A percentile compares a stretch with the other conserved stretches of the same genome.
Evolutionary conservation across 75 land plant species (phyloP).

Genomic region (Picea sitchensis): DNA sequence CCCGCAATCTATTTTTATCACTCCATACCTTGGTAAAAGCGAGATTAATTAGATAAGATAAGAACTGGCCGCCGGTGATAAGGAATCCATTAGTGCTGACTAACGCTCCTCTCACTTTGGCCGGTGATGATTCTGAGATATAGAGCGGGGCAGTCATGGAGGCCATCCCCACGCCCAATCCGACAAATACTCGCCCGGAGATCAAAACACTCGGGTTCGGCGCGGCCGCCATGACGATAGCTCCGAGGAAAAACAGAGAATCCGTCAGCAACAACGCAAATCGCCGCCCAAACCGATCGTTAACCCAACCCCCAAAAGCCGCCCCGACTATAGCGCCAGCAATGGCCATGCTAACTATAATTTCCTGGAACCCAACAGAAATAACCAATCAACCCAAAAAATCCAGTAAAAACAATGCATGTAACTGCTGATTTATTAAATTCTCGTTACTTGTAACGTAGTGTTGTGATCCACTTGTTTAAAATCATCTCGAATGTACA

Average conservation of each 20-base stretch:
- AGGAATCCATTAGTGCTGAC: conserved; percentile 72
- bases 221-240: conserved; percentile 70
- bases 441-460: conserved; percentile 47
- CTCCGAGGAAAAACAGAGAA: conserved; percentile 65
- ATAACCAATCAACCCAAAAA: not conserved
- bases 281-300: conserved; percentile 61
- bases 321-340: conserved; percentile 90
- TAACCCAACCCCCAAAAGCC: conserved; percentile 63
- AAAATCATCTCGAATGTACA: conserved; percentile 75
- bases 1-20: too few species aligned
- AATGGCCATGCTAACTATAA: conserved; percentile 84
- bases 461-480: conserved; percentile 44
- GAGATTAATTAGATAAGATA: conserved; percentile 68
- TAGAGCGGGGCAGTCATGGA: conserved; percentile 87
- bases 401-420: conserved; percentile 11
- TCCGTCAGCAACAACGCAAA: conserved; percentile 53
- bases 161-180: conserved; percentile 82
- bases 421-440: too few species aligned
- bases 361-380: conserved; percentile 43
- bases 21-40: conserved; percentile 68
- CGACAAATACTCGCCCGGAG: conserved; percentile 66
- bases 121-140: conserved; percentile 83
- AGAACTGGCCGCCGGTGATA: conserved; percentile 82
- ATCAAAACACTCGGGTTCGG: conserved; percentile 50
- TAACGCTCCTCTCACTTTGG: conserved; percentile 70